Evolutionary conservation across 2,329 filamentous ascomycete species (phyloP), one percentile per base, ranked within the genome.

Genomic region (Torrubiellomyces zombiae): DNA sequence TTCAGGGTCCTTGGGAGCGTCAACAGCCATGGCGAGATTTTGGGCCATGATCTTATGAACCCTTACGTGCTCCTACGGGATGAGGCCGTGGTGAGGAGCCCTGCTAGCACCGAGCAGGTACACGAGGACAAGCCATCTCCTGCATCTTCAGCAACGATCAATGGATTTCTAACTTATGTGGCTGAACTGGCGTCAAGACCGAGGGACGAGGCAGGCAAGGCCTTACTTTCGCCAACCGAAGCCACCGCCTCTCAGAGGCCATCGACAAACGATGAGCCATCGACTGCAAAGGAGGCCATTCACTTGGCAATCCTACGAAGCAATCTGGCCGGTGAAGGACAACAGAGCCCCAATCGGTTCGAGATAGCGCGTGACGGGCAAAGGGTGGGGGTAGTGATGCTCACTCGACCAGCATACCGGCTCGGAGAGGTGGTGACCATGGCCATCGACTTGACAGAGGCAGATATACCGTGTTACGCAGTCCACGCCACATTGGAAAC

Each of bases 1-100:
- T 94, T 98, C 43, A 72, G 89, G 20, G 79, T 98, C 3, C 69
- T 95, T 25, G 86, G 86, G 20, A 89, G 86, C 38, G 86, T 98
- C 18, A 91, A 92, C 52, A 71, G 70, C 31, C 68, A 82, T 38
- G 86, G 86, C 34, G 81, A 92, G 40, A 76, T 92, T 17, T 63
- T 94, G 9, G 82, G 83, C 2, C 86, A 98, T 48, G 86, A 98
- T 48, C 59, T 98, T 9, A 92, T 94, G 76, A 77, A 73, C 19
- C 89, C 89, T 0, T 93, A 95, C 43, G 79, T 95, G 16, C 61
- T 95, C 26, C 62, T 95, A 21, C 75, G 74, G 28, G 86, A 95
- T 40, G 69, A 80, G 46, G 86, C 89, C 3, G 64, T 66, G 27
- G 67, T 78, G 16, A 64, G 63, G 35, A 59, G 56, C 14, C 31